phyloP scores from a whole-genome alignment of 2,329 filamentous ascomycete genomes.

The Cladophialophora yegresii region DNA sequence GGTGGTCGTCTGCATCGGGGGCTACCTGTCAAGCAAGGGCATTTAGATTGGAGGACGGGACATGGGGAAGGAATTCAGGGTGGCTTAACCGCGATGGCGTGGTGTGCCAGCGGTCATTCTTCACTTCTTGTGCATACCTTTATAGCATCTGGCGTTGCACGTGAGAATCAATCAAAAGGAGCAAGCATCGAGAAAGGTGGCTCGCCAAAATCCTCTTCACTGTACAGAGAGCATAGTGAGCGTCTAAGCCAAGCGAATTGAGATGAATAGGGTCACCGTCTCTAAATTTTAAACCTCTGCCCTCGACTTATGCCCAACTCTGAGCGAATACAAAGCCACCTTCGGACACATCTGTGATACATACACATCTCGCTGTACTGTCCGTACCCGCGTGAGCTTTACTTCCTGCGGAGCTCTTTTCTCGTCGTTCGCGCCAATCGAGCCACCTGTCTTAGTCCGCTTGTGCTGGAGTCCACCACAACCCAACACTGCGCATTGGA shows the following conservation, averaged over 20 bases:
- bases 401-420: no score
- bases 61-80: neutral
- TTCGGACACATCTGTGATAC: no score
- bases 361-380: no score
- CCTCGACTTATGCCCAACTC: neutral
- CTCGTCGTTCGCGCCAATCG: no score
- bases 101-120: neutral
- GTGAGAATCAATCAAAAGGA: neutral
- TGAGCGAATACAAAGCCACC: neutral
- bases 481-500: neutral
- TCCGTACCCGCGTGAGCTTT: no score
- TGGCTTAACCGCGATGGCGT: neutral
- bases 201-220: neutral
- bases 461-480: no score
- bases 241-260: neutral
- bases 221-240: neutral
- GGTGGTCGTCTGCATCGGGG: neutral
- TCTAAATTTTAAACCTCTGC: neutral
- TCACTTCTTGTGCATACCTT: neutral
- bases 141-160: neutral
- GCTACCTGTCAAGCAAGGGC: constrained; percentile 1
- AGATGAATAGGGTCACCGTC: neutral
- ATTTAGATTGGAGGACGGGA: neutral
- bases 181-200: neutral
- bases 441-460: no score